phyloP scores from a whole-genome alignment of 2,329 filamentous ascomycete genomes.

The Clarireedia monteithiana region DNA sequence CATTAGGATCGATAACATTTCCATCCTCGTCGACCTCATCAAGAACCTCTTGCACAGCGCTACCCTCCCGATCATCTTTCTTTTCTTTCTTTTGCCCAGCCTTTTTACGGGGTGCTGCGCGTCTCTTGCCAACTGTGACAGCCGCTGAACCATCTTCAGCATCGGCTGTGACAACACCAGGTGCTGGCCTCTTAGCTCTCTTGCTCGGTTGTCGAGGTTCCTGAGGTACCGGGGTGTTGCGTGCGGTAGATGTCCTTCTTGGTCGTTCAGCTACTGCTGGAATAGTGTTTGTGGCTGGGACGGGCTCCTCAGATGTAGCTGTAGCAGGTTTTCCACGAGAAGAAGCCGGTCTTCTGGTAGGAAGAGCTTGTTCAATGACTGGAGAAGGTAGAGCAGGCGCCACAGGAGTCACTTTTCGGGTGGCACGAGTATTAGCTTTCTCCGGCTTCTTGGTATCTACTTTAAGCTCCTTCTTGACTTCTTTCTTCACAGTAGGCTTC shows the following conservation, averaged over 20 bases:
- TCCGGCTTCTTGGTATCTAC: not conserved
- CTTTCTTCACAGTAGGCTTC: not conserved
- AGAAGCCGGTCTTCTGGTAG: constrained; percentile 25
- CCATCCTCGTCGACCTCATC: constrained; percentile 61
- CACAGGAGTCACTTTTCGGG: constrained; percentile 5
- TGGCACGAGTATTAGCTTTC: constrained; percentile 6
- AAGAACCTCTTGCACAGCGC: constrained; percentile 39
- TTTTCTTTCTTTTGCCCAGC: constrained; percentile 37
- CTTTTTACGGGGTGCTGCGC: constrained; percentile 62
- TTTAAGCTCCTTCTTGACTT: constrained; percentile 2
- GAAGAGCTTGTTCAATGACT: constrained; percentile 11
- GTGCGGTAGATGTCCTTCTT: constrained; percentile 31
- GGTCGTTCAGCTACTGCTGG: constrained; percentile 25
- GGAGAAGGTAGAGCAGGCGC: constrained; percentile 15
- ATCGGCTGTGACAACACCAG: constrained; percentile 54
- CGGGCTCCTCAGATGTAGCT: constrained; percentile 20
- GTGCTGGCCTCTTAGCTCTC: constrained; percentile 62
- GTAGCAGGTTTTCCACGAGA: constrained; percentile 27
- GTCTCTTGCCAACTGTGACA: constrained; percentile 63
- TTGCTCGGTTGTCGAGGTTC: constrained; percentile 42
- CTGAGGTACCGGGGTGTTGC: constrained; percentile 32
- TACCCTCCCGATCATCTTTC: constrained; percentile 33
- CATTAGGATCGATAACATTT: constrained; percentile 64
- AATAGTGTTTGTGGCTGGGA: constrained; percentile 5
- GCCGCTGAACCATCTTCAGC: constrained; percentile 38